A percentile compares a stretch with the other conserved stretches of the same genome.
Evolutionary conservation across 108 stramenopile species (phyloP).

Genomic region (Nannochloropsis oceanica): DNA sequence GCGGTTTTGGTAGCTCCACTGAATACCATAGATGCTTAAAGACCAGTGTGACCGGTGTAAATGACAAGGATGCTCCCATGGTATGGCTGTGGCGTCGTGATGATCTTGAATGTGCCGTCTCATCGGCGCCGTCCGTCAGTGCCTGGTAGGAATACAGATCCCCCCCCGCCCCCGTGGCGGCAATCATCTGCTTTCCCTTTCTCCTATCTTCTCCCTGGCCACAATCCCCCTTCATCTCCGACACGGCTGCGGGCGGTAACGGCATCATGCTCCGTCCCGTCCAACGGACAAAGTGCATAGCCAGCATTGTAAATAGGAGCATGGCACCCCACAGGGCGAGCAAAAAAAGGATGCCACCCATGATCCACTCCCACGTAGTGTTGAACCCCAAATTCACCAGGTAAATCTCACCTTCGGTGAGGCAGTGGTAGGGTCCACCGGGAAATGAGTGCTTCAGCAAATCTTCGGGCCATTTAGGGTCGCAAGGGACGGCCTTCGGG

Average conservation of each 20-base stretch:
- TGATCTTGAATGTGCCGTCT: neutral
- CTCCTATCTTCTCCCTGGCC: neutral
- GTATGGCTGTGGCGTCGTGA: constrained; percentile 8
- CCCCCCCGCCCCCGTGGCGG: neutral
- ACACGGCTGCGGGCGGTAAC: neutral
- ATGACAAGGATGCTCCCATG: constrained; percentile 10
- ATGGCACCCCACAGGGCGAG: neutral
- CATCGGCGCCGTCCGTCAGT: neutral
- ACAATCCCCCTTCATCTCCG: neutral
- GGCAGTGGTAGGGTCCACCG: neutral
- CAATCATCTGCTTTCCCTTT: neutral
- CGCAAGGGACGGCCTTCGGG: neutral
- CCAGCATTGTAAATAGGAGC: neutral
- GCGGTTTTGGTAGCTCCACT: neutral
- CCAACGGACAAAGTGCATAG: neutral
- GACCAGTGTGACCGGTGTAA: constrained; percentile 36
- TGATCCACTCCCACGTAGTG: neutral
- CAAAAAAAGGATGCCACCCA: neutral
- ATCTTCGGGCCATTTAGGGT: neutral
- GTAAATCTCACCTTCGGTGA: neutral
- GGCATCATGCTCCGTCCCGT: neutral
- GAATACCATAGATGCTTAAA: constrained; percentile 35
- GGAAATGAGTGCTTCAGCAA: neutral
- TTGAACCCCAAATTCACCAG: neutral
- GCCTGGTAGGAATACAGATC: neutral